Base-by-base conservation (phyloP, 78 protist species). In the Neovahlkampfia damariscottae region DNA sequence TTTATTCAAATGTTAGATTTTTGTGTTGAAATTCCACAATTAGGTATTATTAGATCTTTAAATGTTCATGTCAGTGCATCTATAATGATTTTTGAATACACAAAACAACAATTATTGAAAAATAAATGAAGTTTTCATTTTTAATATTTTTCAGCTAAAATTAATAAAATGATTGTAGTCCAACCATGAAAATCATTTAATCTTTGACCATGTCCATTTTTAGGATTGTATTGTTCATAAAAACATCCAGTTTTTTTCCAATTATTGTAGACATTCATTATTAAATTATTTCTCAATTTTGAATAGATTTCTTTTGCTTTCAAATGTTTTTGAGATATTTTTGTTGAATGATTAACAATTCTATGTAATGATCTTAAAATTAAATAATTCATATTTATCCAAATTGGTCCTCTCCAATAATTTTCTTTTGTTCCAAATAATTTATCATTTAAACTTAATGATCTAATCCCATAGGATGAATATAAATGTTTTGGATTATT, bases 391-490 rank as follows among this genome's bases (percentile, higher is more conserved):
- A 93, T 31, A 82, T 94, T 94, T 62, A 96, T 41, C 99, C 97
- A 94, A 38, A 94, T 74, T 0, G 96, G 80, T 0, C 98, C 97
- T 3, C 93, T 67, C 97, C 98, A 95, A 82, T 94, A 89, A 73
- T 89, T 82, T 40, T 82, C 91, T 10, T 77, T 36, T 3, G 80
- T 82, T 31, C 91, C 79, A 70, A 40, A 89, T 31, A 67, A n/a
- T n/a, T 68, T 39, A 30, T 88, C 91, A 0, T 38, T 2, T 2
- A 29, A 1, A 8, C 90, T 70, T 32, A 92, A 73, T 9, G 87
- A 86, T 3, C 74, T 38, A 5, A 87, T n/a, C 34, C 91, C 91
- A 30, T 41, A 34, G 9, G 72, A 68, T 0, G 86, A 7, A 72
- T 62, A 74, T 3, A 84, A 1, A 2, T 50, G 2, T 2, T 5